These are phyloP conservation scores for Sanghuangporus weigelae DNA, from an alignment of 1,284 basidiomycete genomes.

Conservation along the genomic window DNA sequence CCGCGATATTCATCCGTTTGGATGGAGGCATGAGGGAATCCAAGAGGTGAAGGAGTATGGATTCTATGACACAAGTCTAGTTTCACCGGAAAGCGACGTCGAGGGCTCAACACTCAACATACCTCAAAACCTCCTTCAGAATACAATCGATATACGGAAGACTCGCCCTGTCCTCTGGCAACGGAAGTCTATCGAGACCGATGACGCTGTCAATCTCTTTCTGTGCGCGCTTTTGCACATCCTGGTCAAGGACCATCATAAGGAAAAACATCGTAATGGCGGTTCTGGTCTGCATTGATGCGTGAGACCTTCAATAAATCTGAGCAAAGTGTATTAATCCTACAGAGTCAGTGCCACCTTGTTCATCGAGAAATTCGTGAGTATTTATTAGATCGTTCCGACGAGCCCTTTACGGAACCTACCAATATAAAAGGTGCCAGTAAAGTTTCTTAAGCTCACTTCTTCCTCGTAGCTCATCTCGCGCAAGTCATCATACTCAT, in stretches of 20 bases:
- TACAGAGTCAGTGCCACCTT: constrained; percentile 2
- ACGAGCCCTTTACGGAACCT: not conserved
- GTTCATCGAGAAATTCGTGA: not conserved
- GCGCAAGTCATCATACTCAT: constrained; percentile 7
- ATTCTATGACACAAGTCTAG: not conserved
- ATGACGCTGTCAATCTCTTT: constrained; percentile 8
- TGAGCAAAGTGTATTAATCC: not conserved
- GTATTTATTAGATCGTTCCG: too few species aligned
- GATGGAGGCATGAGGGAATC: constrained; percentile 6
- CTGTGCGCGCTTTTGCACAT: constrained; percentile 10
- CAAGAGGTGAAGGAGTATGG: not conserved
- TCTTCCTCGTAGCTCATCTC: not conserved
- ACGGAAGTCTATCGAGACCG: constrained; percentile 22
- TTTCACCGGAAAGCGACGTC: not conserved
- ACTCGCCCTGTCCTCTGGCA: constrained; percentile 21
- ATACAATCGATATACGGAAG: constrained; percentile 28
- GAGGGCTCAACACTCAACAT: not conserved
- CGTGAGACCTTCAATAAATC: not conserved
- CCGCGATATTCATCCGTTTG: constrained; percentile 10
- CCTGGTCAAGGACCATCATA: constrained; percentile 5
- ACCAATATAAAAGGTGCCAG: constrained; percentile 7
- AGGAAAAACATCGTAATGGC: constrained; percentile 6
- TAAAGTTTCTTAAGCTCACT: not conserved
- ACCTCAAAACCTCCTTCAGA: constrained; percentile 27
- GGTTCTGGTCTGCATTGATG: not conserved